phyloP scores from a whole-genome alignment of 495 filamentous ascomycete genomes.

The Pyronema omphalodes region DNA sequence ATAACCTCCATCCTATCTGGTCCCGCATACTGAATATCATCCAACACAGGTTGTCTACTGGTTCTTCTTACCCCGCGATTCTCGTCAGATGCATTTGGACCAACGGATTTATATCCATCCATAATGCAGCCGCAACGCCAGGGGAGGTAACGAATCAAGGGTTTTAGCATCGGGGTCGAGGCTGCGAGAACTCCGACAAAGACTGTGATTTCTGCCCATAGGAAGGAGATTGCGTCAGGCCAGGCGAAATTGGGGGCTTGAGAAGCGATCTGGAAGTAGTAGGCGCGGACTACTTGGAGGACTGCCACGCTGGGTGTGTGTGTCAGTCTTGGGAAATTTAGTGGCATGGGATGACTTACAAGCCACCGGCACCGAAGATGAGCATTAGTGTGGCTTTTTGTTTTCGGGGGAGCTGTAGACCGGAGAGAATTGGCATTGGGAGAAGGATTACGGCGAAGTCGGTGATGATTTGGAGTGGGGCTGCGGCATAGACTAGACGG shows the following conservation, averaged over 20 bases:
- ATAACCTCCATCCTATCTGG: background rate
- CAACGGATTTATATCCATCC: background rate
- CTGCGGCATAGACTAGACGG: conserved; percentile 21
- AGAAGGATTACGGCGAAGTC: conserved; percentile 27
- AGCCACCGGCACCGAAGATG: conserved; percentile 22
- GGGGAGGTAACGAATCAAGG: conserved; percentile 57
- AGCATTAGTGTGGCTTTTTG: conserved; percentile 23
- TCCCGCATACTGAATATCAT: background rate
- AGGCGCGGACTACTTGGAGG: conserved; percentile 76
- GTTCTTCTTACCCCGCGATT: background rate
- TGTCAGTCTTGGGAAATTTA: background rate
- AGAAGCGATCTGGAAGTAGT: conserved; percentile 61
- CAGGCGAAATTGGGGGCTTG: conserved; percentile 23
- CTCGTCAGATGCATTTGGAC: background rate
- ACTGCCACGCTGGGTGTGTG: conserved; percentile 40
- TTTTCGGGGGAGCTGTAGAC: conserved; percentile 20
- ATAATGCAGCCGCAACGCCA: conserved; percentile 20
- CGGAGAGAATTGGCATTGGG: conserved; percentile 25
- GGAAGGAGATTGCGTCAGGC: conserved; percentile 68
- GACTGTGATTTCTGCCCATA: conserved; percentile 88
- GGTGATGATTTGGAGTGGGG: conserved; percentile 29
- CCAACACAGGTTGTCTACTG: background rate
- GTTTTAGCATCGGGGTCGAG: conserved; percentile 77
- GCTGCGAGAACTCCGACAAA: conserved; percentile 76
- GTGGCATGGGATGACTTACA: conserved; percentile 8